These are phyloP conservation scores for Gracilaria caudata DNA, from an alignment of 23 red algal species.

Conservation along the genomic window DNA sequence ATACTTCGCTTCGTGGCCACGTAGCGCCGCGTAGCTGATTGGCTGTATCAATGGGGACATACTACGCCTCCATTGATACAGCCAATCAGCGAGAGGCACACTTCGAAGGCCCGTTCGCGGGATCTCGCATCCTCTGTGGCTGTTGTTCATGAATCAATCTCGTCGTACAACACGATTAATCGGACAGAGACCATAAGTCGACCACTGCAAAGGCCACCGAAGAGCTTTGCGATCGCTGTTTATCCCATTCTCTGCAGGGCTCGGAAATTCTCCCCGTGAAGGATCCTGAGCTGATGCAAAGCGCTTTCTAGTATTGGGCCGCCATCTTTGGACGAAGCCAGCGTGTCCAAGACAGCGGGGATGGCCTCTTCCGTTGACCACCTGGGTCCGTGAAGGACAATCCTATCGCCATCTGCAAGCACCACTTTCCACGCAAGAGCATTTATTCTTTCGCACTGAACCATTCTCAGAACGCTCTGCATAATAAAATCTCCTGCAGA, in stretches of 20 bases:
- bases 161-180: background rate
- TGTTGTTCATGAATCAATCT: background rate
- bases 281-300: background rate
- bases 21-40: background rate
- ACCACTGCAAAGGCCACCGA: background rate
- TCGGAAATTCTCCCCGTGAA: background rate
- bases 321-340: background rate
- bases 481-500: constrained; percentile 18
- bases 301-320: background rate
- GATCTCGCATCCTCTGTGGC: background rate
- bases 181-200: background rate
- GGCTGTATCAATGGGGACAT: too few relatives aligned
- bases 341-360: background rate
- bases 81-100: constrained; percentile 1
- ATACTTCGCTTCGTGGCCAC: background rate
- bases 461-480: constrained; percentile 14
- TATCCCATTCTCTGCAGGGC: background rate
- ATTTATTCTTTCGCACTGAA: constrained; percentile 1
- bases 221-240: background rate
- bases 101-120: background rate
- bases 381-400: constrained; percentile 17
- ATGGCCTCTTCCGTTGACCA: constrained; percentile 9
- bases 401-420: constrained; percentile 4
- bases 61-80: constrained; percentile 5
- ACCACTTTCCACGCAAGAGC: constrained; percentile 19